These are phyloP conservation scores for Colletotrichum horii DNA, from an alignment of 2,329 filamentous ascomycete species.

Conservation along the genomic window DNA sequence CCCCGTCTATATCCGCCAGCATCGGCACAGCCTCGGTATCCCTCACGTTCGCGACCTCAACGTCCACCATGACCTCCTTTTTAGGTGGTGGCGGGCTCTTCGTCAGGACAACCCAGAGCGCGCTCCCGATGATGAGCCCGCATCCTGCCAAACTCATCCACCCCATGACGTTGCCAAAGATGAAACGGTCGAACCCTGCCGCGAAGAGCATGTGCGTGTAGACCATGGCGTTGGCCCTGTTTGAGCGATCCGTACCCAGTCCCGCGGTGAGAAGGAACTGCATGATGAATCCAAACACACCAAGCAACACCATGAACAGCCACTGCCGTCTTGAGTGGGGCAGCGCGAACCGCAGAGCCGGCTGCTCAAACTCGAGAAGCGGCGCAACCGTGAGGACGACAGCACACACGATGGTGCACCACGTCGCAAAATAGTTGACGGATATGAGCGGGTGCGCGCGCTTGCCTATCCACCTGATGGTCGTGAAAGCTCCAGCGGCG, in stretches of 20 bases:
- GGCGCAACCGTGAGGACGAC: constrained; percentile 61
- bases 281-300: constrained; percentile 78
- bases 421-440: constrained; percentile 82
- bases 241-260: constrained; percentile 72
- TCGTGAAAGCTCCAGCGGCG: constrained; percentile 74
- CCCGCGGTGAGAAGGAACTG: constrained; percentile 86
- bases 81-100: constrained; percentile 40
- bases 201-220: constrained; percentile 65
- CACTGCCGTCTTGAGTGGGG: constrained; percentile 59
- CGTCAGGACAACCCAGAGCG: constrained; percentile 53
- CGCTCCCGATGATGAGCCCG: constrained; percentile 57
- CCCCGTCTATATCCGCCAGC: constrained; percentile 35
- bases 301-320: constrained; percentile 71
- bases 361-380: constrained; percentile 48
- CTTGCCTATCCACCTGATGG: constrained; percentile 80
- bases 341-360: constrained; percentile 47
- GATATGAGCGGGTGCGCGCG: constrained; percentile 82
- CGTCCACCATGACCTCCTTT: constrained; percentile 36
- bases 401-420: constrained; percentile 71
- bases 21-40: constrained; percentile 45
- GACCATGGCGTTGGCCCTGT: constrained; percentile 62
- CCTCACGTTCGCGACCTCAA: constrained; percentile 28
- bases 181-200: constrained; percentile 54
- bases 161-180: constrained; percentile 58
- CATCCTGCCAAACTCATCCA: constrained; percentile 55